Evolutionary conservation across 768 basidiomycete genomes (phyloP), one percentile per base, ranked within the genome.

Genomic region (Exidia glandulosa): DNA sequence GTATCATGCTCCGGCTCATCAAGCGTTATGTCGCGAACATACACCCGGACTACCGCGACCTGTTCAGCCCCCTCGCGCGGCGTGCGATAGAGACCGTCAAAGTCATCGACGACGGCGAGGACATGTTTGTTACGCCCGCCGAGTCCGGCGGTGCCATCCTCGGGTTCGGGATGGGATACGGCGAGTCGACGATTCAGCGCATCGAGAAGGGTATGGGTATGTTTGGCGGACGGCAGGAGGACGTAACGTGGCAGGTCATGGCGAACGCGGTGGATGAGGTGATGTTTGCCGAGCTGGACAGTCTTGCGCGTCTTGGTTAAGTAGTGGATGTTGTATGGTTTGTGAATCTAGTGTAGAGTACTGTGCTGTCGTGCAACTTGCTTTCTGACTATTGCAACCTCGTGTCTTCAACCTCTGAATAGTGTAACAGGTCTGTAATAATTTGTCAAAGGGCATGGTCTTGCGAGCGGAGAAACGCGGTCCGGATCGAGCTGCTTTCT

Each of bases 111-210:
- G 86, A 85, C 63, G 84, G 77, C 10, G 81, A 82, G 64, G 90
- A 92, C 67, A 76, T 81, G 36, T 87, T 89, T 63, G 89, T 90
- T 66, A 81, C 79, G 3, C 76, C 84, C 2, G 82, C 85, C 63
- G 71, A 82, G 23, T 74, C 77, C 19, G 72, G 74, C 25, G 76
- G 76, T 56, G 79, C 88, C 3, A 80, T 81, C 3, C 77, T 92
- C 57, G 77, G 86, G 3, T 92, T 90, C 68, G 90, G 89, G n/a
- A 87, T 92, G 80, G 90, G 63, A 48, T 90, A 86, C 66, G 82
- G 86, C 1, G 90, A 90, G 68, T 78, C 81, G 47, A 83, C 81
- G 7, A 87, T 90, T 64, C 79, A 71, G 19, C 75, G 76, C 10
- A 73, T 79, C 54, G 88, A 92, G 69, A 83, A 77, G 62, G 90